Conservation (phyloP, 1,284 basidiomycete species). For the Tetrapyrgos nigripes region DNA sequence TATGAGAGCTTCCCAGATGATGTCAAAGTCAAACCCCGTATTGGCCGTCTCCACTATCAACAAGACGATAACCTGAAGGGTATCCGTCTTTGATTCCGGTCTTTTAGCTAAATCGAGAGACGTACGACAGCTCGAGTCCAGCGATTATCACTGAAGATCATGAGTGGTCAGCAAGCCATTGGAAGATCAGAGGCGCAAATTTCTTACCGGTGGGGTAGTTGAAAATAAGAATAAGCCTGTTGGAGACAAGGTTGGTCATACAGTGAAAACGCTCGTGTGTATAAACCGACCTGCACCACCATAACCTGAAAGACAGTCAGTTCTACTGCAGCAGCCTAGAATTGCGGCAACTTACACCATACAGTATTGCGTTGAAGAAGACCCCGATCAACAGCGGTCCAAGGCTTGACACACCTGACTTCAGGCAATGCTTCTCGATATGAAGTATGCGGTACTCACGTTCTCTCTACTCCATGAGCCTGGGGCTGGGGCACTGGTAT, state of each 20-base stretch:
- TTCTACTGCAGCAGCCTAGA: not conserved
- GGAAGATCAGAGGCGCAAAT: too few relatives aligned
- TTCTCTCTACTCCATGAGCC: too few relatives aligned
- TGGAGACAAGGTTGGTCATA: not conserved
- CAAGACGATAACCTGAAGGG: constrained; percentile 1
- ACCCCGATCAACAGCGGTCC: constrained; percentile 10
- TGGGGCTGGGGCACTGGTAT: too few relatives aligned
- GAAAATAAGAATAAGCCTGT: constrained; percentile 1
- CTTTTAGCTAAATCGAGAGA: not conserved
- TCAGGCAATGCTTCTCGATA: too few relatives aligned
- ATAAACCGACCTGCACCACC: not conserved
- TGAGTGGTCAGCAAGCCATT: too few relatives aligned
- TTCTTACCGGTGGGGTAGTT: not conserved
- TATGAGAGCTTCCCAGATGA: constrained; percentile 18
- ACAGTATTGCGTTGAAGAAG: constrained; percentile 5
- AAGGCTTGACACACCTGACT: too few relatives aligned
- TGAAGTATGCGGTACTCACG: too few relatives aligned
- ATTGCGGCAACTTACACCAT: not conserved
- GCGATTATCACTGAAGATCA: not conserved
- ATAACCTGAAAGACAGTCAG: not conserved
- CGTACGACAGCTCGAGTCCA: not conserved
- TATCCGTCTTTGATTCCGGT: not conserved
- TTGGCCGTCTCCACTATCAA: constrained; percentile 9
- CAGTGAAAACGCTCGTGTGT: not conserved
- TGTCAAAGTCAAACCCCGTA: constrained; percentile 13